Conservation (phyloP, 352 stramenopile genomes). For the Phytophthora brassicae region DNA sequence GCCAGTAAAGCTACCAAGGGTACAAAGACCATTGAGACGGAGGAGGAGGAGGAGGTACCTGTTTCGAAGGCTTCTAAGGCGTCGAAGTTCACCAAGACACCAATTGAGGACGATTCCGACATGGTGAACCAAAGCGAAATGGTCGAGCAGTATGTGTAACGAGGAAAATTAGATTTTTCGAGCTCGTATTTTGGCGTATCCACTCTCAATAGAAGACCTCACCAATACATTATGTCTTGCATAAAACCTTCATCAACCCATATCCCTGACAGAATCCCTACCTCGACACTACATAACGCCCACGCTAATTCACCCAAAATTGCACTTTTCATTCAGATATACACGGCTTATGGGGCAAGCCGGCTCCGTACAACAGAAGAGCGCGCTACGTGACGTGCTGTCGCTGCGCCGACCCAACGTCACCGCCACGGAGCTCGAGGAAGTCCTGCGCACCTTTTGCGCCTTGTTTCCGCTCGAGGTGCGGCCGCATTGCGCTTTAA, state of each 20-base stretch:
- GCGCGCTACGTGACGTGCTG: constrained; percentile 74
- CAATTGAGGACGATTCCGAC: constrained; percentile 6
- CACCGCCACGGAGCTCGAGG: constrained; percentile 48
- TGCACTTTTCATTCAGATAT: constrained; percentile 14
- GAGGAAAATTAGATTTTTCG: constrained; percentile 11
- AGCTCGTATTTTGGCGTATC: background rate
- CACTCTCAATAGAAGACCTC: background rate
- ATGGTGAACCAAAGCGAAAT: constrained; percentile 7
- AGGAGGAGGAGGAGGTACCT: too few species aligned
- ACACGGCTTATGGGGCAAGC: constrained; percentile 65
- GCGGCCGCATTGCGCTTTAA: background rate
- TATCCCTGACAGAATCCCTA: background rate
- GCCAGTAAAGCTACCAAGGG: background rate
- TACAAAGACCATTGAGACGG: background rate
- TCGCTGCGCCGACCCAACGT: constrained; percentile 52
- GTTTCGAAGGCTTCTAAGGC: constrained; percentile 1
- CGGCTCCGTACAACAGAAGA: constrained; percentile 80
- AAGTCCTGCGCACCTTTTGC: constrained; percentile 73
- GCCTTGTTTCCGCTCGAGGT: constrained; percentile 75
- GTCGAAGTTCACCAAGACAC: constrained; percentile 2
- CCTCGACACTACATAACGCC: background rate
- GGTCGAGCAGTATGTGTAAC: constrained; percentile 3
- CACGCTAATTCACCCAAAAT: constrained; percentile 9
- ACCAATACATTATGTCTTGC: background rate
- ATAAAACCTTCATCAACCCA: background rate